Conservation (phyloP, 352 stramenopile species). For the Pythium chondricola region DNA sequence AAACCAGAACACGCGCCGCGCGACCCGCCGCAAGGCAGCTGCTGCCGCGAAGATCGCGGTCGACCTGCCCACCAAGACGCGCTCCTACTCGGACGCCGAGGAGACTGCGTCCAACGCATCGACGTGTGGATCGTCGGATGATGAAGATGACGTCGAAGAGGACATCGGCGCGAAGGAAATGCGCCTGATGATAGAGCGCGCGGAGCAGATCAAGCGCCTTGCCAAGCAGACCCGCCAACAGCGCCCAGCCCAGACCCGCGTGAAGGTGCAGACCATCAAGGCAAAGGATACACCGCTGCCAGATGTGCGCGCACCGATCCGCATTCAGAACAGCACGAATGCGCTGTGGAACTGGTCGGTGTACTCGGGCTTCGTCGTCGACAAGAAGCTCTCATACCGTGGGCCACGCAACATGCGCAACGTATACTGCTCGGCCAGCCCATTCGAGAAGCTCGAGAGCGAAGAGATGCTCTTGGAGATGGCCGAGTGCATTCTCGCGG, state of each 20-base stretch:
- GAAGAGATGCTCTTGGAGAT: conserved; percentile 11
- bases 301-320: conserved; percentile 15
- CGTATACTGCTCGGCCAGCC: conserved; percentile 10
- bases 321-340: conserved; percentile 26
- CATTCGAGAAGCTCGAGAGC: conserved; percentile 10
- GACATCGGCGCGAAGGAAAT: conserved; percentile 28
- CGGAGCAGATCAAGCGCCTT: conserved; percentile 28
- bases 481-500: conserved; percentile 11
- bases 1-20: conserved; percentile 2
- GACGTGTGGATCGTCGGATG: conserved; percentile 29
- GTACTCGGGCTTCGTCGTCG: conserved; percentile 21
- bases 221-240: conserved; percentile 18
- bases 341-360: conserved; percentile 31
- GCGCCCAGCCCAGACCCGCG: conserved; percentile 4
- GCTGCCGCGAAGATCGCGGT: not conserved
- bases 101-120: conserved; percentile 26
- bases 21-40: conserved; percentile 11
- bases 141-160: conserved; percentile 24
- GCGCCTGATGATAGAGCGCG: conserved; percentile 31
- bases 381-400: conserved; percentile 12
- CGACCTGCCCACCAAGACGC: conserved; percentile 10
- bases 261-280: not conserved
- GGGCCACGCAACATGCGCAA: conserved; percentile 20
- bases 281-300: conserved; percentile 10
- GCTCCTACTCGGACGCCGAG: conserved; percentile 15